Evolutionary conservation across 768 basidiomycete species (phyloP).

Genomic region (Russula sp.): DNA sequence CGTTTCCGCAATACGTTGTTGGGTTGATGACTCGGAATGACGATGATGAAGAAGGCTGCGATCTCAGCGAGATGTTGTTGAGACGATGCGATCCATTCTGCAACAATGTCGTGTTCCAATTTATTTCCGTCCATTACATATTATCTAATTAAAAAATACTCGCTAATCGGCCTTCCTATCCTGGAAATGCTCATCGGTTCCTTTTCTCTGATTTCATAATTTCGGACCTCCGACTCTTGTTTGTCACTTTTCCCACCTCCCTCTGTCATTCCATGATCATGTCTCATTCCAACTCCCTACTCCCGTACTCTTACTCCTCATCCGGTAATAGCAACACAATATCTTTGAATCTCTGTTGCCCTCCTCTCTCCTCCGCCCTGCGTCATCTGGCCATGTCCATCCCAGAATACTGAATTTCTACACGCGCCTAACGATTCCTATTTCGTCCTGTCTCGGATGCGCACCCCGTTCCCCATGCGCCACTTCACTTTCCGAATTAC

Average conservation of each 20-base stretch:
- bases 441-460: constrained; percentile 14
- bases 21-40: neutral
- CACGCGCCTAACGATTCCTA: constrained; percentile 20
- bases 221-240: neutral
- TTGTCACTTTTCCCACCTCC: neutral
- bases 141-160: constrained; percentile 1
- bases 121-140: neutral
- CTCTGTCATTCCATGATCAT: too few species aligned
- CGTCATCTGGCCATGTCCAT: constrained; percentile 23
- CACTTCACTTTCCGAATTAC: constrained; percentile 20
- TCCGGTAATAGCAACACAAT: constrained; percentile 24
- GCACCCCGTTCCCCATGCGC: constrained; percentile 14
- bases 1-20: constrained; percentile 1
- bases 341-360: constrained; percentile 14
- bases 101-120: neutral
- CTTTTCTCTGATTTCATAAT: constrained; percentile 18
- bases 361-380: constrained; percentile 7
- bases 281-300: neutral
- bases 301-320: constrained; percentile 15
- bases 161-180: constrained; percentile 25
- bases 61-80: too few species aligned
- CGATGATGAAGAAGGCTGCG: too few species aligned
- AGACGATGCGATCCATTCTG: neutral
- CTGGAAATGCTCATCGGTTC: neutral
- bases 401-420: constrained; percentile 2